Percentiles rank a stretch among this genome's conserved stretches.
Conservation (phyloP, 306 rosid genomes). For the Dryas alaskensis region DNA sequence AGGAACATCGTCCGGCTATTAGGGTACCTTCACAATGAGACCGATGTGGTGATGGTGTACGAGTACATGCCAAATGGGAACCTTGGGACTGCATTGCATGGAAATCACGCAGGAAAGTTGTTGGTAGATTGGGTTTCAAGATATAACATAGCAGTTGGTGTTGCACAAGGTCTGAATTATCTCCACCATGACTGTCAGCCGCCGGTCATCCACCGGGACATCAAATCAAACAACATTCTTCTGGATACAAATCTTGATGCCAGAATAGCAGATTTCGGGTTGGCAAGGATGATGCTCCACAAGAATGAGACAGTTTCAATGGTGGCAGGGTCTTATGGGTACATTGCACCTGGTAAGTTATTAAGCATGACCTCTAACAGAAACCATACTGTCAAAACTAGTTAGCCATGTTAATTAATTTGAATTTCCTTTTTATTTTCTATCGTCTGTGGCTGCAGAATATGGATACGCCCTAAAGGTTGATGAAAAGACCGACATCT, state of each 20-base stretch:
- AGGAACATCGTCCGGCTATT: slow-evolving; percentile 73
- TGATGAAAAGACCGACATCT: slow-evolving; percentile 79
- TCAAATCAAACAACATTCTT: slow-evolving; percentile 85
- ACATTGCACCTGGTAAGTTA: slow-evolving; percentile 83
- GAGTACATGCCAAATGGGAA: slow-evolving; percentile 90
- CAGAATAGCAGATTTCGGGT: slow-evolving; percentile 86
- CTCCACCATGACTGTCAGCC: slow-evolving; percentile 94
- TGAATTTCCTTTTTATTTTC: not conserved
- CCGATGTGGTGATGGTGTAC: slow-evolving; percentile 64
- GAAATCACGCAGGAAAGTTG: slow-evolving; percentile 54
- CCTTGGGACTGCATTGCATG: slow-evolving; percentile 75
- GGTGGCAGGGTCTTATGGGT: slow-evolving; percentile 93
- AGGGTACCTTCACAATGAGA: slow-evolving; percentile 83
- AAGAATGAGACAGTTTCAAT: slow-evolving; percentile 79
- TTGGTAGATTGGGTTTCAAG: slow-evolving; percentile 88
- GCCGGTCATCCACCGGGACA: slow-evolving; percentile 73
- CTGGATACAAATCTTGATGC: slow-evolving; percentile 80
- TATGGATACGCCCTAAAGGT: slow-evolving; percentile 83
- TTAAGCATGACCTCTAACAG: not conserved
- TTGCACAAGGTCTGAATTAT: slow-evolving; percentile 78
- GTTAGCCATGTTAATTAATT: not conserved
- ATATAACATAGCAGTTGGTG: slow-evolving; percentile 79
- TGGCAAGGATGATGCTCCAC: slow-evolving; percentile 77
- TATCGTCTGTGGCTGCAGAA: slow-evolving; percentile 38
- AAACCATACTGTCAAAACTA: not conserved